Base-by-base conservation (phyloP, 2,329 filamentous ascomycete species). In the Penicillium frequentans region DNA sequence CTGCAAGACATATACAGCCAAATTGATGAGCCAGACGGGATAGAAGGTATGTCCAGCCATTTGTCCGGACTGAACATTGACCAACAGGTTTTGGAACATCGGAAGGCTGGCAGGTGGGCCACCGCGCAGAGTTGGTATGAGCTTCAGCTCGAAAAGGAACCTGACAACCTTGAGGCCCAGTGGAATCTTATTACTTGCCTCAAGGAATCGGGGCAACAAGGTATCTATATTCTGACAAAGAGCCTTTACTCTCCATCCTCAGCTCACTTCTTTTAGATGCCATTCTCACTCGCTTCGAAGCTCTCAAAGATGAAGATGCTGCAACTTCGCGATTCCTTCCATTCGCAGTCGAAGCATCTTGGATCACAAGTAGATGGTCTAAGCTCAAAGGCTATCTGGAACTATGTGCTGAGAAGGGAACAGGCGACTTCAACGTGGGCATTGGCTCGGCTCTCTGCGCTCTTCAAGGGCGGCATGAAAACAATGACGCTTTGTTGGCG, bases 51-150 rank as follows among this genome's bases (percentile, higher is more conserved):
- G 59, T 96, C 93, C 1, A 87, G 91, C 21, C 90, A 95, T 70
- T 80, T 98, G 3, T 89, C 90, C 57, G 86, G 92, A 11, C 79
- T 98, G n/a, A 90, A 96, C 63, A 88, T 97, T 49, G 90, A 96
- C 58, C 93, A 97, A 71, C 93, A 98, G 71, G 89, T 97, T 31
- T 81, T 97, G 54, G 91, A 96, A 66, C 92, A 99, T 75, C 86
- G 90, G 56, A 98, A 96, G 73, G 90, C 93, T 21, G 95, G 95
- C 4, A 84, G 93, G 60, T 99, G 95, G 93, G 88, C 90, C 16
- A 91, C 93, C 51, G 95, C 93, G 24, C 95, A 98, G 75, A 96
- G 91, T 61, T 99, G 96, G 95, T 98, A 97, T 73, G 93, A 99
- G 71, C 87, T 96, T 62, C 88, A 93, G 61, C 81, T 98, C 33